Evolutionary conservation across 371 early-diverging fungal genomes (phyloP).

Genomic region (Syncephalastrum contaminatum): DNA sequence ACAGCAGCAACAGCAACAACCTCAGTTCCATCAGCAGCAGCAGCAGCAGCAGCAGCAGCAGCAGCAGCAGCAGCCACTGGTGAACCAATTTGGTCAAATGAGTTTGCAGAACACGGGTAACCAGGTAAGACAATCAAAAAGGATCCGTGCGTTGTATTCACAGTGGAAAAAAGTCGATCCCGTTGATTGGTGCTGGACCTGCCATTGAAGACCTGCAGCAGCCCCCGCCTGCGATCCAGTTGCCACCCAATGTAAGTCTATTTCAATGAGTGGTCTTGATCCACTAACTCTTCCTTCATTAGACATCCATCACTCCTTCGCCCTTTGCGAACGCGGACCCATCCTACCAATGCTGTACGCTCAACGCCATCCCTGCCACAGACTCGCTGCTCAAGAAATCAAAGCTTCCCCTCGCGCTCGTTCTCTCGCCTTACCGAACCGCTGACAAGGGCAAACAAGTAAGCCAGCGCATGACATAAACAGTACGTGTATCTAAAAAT

Average conservation of each 20-base stretch:
- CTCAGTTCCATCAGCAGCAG: slow-evolving; percentile 14
- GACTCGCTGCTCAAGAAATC: slow-evolving; percentile 78
- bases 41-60: slow-evolving; percentile 15
- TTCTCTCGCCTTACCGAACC: slow-evolving; percentile 80
- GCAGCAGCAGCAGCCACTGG: slow-evolving; percentile 8
- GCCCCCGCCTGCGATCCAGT: slow-evolving; percentile 53
- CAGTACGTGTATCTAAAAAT: no score
- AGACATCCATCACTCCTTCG: slow-evolving; percentile 68
- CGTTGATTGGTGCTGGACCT: slow-evolving; percentile 57
- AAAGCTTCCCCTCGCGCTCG: slow-evolving; percentile 82
- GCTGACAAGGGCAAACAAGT: slow-evolving; percentile 47
- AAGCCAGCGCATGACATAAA: no score
- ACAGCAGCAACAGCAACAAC: slow-evolving; percentile 6
- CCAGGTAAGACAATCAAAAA: slow-evolving; percentile 1
- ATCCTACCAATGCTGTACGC: slow-evolving; percentile 81
- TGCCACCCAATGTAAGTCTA: slow-evolving; percentile 57
- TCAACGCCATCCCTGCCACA: slow-evolving; percentile 85
- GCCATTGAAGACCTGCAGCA: slow-evolving; percentile 52
- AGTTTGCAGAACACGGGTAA: slow-evolving; percentile 13
- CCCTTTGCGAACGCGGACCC: slow-evolving; percentile 67
- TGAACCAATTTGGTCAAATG: slow-evolving; percentile 50
- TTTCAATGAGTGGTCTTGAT: neutral
- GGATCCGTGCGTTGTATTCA: neutral
- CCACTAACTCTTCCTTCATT: slow-evolving; percentile 2
- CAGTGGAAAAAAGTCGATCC: slow-evolving; percentile 19